A percentile compares a stretch with the other conserved stretches of the same genome.
Evolutionary conservation across 2,329 filamentous ascomycete species (phyloP).

Genomic region (Trichoderma arundinaceum): DNA sequence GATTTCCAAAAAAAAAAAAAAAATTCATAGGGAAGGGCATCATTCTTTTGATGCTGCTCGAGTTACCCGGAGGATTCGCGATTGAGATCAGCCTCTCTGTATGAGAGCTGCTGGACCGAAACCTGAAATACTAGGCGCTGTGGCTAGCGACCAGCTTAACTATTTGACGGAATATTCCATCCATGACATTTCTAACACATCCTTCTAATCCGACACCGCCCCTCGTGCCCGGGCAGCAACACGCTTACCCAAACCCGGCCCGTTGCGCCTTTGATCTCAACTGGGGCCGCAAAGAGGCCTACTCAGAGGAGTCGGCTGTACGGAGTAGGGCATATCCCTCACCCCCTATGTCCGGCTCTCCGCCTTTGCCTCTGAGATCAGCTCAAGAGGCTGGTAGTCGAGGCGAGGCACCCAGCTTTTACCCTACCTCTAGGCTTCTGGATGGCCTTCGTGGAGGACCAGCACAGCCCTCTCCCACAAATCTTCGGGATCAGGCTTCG

Average conservation of each 20-base stretch:
- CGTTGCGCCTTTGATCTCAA: constrained; percentile 56
- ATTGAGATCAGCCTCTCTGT: neutral
- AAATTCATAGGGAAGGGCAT: neutral
- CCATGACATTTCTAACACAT: constrained; percentile 62
- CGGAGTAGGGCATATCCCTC: constrained; percentile 69
- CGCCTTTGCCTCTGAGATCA: constrained; percentile 63
- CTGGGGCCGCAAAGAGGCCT: constrained; percentile 57
- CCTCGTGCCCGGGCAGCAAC: constrained; percentile 62
- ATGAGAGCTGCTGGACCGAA: neutral
- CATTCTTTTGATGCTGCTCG: neutral
- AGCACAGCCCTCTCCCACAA: constrained; percentile 38
- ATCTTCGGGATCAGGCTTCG: constrained; percentile 35
- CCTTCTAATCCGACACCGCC: constrained; percentile 51
- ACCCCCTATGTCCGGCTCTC: constrained; percentile 76
- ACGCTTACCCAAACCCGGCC: constrained; percentile 61
- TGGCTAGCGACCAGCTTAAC: neutral
- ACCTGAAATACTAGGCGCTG: neutral
- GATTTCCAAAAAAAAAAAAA: neutral
- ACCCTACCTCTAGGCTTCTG: constrained; percentile 51
- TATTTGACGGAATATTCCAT: constrained; percentile 33
- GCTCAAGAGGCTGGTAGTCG: constrained; percentile 63
- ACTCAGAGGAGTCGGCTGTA: constrained; percentile 60
- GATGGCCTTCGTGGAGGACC: constrained; percentile 57
- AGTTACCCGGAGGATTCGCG: neutral
- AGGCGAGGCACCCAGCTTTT: constrained; percentile 53